Base-by-base conservation (phyloP, 495 filamentous ascomycete species). In the Penicillium ucsense region DNA sequence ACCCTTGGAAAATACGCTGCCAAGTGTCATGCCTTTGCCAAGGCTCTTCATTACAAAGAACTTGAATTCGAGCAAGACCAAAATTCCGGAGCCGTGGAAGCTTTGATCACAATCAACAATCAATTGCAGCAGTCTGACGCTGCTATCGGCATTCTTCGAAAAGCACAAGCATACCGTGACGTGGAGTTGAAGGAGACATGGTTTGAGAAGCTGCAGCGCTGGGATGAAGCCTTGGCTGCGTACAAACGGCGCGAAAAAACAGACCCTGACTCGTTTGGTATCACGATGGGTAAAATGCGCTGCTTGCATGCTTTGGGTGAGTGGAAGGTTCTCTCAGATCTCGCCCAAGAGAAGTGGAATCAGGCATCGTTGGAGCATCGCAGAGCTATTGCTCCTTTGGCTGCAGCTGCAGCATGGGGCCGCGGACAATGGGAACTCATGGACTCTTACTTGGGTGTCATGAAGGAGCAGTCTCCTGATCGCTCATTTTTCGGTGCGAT, bases 201-300 rank as follows among this genome's bases (percentile, higher is more conserved):
- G 92, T 98, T 94, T 52, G 92, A 97, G 70, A 98, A 96, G 62
- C 74, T 98, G 28, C 86, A 95, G 58, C 85, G 92, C 43, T 98
- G 94, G 94, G 92, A 98, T 54, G 92, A 98, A 65, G 92, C 92
- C n/a, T 74, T 98, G 50, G 78, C 81, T 43, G 90, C 89, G 35
- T 98, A 97, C 54, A 82, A 88, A 51, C 81, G 86, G 49, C 82
- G 88, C 11, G 84, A 88, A 52, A 70, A 64, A 46, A 78, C 83
- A 6, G 86, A 94, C 41, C 77, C 81, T 3, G 70, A 78, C 5
- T 86, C 85, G 0, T 85, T 97, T 51, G 90, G 96, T 45, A 83
- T 96, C 33, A 91, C 91, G 4, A 95, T 97, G 89, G 92, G 92
- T 50, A 97, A 98, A 66, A 99, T 99, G 92, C 84, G 94, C 11